Conservation (phyloP, 805 yeast genomes). For the Suhomyces emberorum region DNA sequence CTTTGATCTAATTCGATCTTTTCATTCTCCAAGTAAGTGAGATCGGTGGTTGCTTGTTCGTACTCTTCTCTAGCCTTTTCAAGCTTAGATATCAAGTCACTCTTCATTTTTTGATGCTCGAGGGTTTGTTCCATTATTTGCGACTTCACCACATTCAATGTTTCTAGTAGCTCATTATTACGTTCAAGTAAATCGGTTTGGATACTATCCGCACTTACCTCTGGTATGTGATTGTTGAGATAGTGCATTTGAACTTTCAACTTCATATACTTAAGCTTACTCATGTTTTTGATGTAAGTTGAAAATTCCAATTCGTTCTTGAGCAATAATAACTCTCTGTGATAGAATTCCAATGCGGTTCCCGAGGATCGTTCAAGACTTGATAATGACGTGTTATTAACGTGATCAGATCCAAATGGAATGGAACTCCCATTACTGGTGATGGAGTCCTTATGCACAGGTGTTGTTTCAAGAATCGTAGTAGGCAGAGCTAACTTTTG, state of each 20-base stretch:
- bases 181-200: neutral
- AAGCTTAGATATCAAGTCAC: slow-evolving; percentile 5
- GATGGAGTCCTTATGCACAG: slow-evolving; percentile 14
- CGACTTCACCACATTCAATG: slow-evolving; percentile 7
- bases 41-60: slow-evolving; percentile 5
- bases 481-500: slow-evolving; percentile 18
- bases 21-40: slow-evolving; percentile 9
- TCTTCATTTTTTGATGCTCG: neutral
- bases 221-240: too few species aligned
- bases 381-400: neutral
- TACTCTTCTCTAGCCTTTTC: slow-evolving; percentile 11
- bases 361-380: slow-evolving; percentile 7
- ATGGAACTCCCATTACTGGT: slow-evolving; percentile 3
- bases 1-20: slow-evolving; percentile 6
- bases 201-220: too few species aligned
- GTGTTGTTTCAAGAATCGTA: slow-evolving; percentile 20
- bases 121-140: neutral
- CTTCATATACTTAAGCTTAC: slow-evolving; percentile 26
- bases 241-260: slow-evolving; percentile 13
- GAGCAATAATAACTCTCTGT: slow-evolving; percentile 53
- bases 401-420: slow-evolving; percentile 1
- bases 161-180: neutral
- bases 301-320: slow-evolving; percentile 63
- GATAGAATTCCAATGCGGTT: slow-evolving; percentile 44
- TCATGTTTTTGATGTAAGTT: slow-evolving; percentile 48